These are phyloP conservation scores for Neonectria magnoliae DNA, from an alignment of 2,329 filamentous ascomycete species.

Conservation along the genomic window DNA sequence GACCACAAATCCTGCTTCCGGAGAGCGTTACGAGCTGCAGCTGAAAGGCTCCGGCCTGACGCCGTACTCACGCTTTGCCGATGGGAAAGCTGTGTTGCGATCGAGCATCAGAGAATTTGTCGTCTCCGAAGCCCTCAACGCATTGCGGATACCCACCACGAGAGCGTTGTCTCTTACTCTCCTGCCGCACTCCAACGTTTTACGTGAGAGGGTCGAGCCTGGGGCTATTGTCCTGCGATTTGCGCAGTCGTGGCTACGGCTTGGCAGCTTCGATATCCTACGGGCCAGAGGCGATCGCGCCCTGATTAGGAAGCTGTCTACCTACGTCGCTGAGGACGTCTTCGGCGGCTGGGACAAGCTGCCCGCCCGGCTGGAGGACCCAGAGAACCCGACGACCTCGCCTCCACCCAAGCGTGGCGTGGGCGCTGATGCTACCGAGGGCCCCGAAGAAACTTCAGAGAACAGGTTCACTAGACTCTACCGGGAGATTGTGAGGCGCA, in stretches of 20 bases:
- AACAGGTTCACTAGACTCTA: slow-evolving; percentile 91
- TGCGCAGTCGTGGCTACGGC: slow-evolving; percentile 88
- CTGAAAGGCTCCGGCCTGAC: slow-evolving; percentile 94
- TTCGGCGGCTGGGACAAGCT: slow-evolving; percentile 89
- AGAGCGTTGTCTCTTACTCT: slow-evolving; percentile 85
- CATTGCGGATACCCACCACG: slow-evolving; percentile 86
- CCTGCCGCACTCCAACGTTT: slow-evolving; percentile 76
- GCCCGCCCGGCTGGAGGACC: slow-evolving; percentile 68
- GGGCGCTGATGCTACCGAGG: slow-evolving; percentile 69
- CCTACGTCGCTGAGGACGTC: slow-evolving; percentile 88
- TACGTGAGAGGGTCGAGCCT: slow-evolving; percentile 84
- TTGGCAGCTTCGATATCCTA: slow-evolving; percentile 96
- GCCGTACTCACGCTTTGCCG: slow-evolving; percentile 95
- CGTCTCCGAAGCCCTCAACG: slow-evolving; percentile 88
- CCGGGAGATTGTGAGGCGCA: slow-evolving; percentile 85
- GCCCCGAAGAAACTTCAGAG: slow-evolving; percentile 73
- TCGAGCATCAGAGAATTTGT: slow-evolving; percentile 95
- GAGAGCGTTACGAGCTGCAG: slow-evolving; percentile 87
- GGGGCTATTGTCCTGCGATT: slow-evolving; percentile 94
- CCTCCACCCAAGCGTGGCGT: slow-evolving; percentile 62
- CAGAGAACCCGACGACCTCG: slow-evolving; percentile 56
- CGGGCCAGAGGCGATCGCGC: slow-evolving; percentile 81
- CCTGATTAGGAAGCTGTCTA: slow-evolving; percentile 77
- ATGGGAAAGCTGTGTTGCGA: slow-evolving; percentile 91
- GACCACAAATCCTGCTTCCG: slow-evolving; percentile 76